Base-by-base conservation (phyloP, 1,139 yeast species). In the Suhomyces taliae region DNA sequence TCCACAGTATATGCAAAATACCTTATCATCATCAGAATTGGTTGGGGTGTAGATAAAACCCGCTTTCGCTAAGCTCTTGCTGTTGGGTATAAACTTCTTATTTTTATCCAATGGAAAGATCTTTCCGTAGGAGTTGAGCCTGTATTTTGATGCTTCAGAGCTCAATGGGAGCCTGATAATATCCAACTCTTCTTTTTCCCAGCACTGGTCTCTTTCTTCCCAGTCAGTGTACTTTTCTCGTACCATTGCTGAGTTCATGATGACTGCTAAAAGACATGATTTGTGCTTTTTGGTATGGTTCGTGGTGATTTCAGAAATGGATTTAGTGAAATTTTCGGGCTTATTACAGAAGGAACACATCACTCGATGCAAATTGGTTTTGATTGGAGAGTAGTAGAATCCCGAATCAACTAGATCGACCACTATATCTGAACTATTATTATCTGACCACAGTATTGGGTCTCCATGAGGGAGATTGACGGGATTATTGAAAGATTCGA, bases 1-100 rank as follows among this genome's bases (percentile, higher is more conserved):
- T 7, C 79, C 83, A 63, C 96, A 89, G 57, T 85, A 87, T 51
- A 84, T 73, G 57, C 96, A 89, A 10, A 78, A 73, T 0, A 82
- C 87, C n/a, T 81, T 67, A 59, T 87, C 95, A 53, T 84, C 88
- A 26, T 65, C 72, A 2, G 56, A 54, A 4, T 68, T 65, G 11
- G 64, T 53, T 0, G 85, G 79, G 11, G 76, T 63, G 53, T 72
- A 79, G 45, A 74, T 74, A 53, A 83, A 81, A 1, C 89, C 88
- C 9, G 83, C 82, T 37, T 64, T 62, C 0, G 82, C 75, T 58
- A 83, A 55, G 7, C 59, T 47, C 39, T 49, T 63, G 59, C 59
- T 66, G 49, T 77, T 74, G 0, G 87, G 81, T 8, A 56, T 59
- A 53, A 71, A 53, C 6, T 43, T 51, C 7, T 62, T 56, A 10